Conservation (phyloP, 495 filamentous ascomycete species). For the Bombardia bombarda region DNA sequence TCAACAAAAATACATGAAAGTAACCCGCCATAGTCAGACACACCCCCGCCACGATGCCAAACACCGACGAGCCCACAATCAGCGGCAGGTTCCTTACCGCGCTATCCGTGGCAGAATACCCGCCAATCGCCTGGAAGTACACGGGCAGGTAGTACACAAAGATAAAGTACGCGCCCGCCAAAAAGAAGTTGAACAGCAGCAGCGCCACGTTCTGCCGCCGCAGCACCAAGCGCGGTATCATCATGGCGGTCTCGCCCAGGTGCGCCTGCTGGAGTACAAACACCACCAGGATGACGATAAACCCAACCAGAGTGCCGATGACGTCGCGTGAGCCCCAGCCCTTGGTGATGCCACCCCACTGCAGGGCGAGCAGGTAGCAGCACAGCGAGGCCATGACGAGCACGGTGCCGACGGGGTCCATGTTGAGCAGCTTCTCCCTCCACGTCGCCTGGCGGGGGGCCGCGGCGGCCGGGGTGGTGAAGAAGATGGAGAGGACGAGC, state of each 20-base stretch:
- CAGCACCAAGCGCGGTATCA: conserved; percentile 29
- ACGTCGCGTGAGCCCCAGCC: conserved; percentile 33
- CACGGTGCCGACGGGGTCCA: conserved; percentile 20
- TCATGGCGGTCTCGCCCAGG: conserved; percentile 24
- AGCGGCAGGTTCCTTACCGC: conserved; percentile 42
- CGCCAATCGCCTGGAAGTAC: conserved; percentile 46
- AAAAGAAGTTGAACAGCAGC: conserved; percentile 23
- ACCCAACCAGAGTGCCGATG: conserved; percentile 39
- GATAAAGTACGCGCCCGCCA: conserved; percentile 28
- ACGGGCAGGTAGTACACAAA: conserved; percentile 49
- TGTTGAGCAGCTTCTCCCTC: conserved; percentile 29
- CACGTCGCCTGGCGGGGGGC: conserved; percentile 16
- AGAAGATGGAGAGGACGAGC: conserved; percentile 35
- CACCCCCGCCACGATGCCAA: conserved; percentile 23
- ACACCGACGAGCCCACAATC: conserved; percentile 25
- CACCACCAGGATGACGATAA: conserved; percentile 15
- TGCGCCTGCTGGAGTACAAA: conserved; percentile 22
- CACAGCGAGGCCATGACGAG: conserved; percentile 37
- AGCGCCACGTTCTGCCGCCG: conserved; percentile 28
- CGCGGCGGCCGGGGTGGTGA: conserved; percentile 32
- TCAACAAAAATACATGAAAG: conserved; percentile 15
- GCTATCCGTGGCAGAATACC: conserved; percentile 27
- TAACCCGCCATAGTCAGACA: too few relatives aligned
- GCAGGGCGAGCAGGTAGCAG: conserved; percentile 34
- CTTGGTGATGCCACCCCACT: conserved; percentile 38